Conservation (phyloP, 2,329 filamentous ascomycete genomes). For the Leptographium procerum region DNA sequence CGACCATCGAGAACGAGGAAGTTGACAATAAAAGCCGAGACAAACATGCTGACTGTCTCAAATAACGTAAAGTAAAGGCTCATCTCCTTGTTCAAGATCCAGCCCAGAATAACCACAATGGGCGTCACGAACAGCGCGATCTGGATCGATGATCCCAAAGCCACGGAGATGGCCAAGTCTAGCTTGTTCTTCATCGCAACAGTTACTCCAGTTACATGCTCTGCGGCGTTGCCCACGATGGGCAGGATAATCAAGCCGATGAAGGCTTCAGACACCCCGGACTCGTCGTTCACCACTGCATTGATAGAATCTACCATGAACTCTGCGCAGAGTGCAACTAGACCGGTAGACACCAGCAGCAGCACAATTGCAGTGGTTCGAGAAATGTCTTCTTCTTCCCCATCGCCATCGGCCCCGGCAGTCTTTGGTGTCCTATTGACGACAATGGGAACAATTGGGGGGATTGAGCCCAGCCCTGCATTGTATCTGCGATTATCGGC, state of each 20-base stretch:
- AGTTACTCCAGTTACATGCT: conserved; percentile 50
- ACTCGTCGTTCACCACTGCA: conserved; percentile 34
- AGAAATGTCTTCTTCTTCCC: conserved; percentile 25
- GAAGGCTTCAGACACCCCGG: conserved; percentile 41
- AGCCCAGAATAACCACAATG: conserved; percentile 47
- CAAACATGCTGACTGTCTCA: conserved; percentile 62
- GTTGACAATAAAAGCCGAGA: conserved; percentile 61
- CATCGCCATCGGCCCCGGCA: conserved; percentile 11
- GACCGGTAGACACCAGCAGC: conserved; percentile 39
- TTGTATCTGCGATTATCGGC: conserved; percentile 13
- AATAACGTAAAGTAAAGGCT: conserved; percentile 65
- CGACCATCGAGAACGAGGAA: conserved; percentile 64
- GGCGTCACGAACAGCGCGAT: conserved; percentile 52
- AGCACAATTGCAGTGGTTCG: conserved; percentile 35
- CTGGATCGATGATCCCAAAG: conserved; percentile 49
- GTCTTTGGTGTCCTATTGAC: conserved; percentile 16
- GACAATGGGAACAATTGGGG: conserved; percentile 20
- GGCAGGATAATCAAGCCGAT: conserved; percentile 52
- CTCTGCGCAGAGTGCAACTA: conserved; percentile 50
- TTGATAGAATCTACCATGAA: conserved; percentile 50
- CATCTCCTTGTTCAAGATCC: conserved; percentile 43
- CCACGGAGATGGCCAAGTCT: conserved; percentile 49
- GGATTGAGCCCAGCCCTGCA: conserved; percentile 14
- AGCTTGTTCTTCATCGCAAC: conserved; percentile 50
- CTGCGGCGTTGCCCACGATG: conserved; percentile 51